A percentile compares a stretch with the other conserved stretches of the same genome.
Conservation (phyloP, 139 green algal species). For the Chlorella sp. region DNA sequence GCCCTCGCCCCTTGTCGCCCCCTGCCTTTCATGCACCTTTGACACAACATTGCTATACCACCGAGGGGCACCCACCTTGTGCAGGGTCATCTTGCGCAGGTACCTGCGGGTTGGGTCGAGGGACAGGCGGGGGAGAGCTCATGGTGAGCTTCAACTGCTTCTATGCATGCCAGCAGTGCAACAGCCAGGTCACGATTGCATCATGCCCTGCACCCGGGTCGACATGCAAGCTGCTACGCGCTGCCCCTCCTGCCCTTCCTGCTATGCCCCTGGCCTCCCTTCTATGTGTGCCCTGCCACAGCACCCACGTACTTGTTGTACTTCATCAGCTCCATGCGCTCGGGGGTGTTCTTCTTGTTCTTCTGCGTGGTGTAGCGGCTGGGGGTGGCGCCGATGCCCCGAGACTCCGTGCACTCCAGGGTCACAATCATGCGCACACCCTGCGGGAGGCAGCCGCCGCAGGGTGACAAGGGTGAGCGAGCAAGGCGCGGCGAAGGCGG, state of each 20-base stretch:
- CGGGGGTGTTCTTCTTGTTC: slow-evolving; percentile 87
- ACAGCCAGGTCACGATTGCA: no score
- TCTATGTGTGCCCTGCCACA: no score
- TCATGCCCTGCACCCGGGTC: no score
- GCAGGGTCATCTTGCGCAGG: not conserved
- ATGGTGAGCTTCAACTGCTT: no score
- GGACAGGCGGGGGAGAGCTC: no score
- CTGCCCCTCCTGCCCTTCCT: no score
- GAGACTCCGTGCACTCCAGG: slow-evolving; percentile 94
- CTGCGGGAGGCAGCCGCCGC: slow-evolving; percentile 58
- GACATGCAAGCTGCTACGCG: no score
- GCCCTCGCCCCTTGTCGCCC: no score
- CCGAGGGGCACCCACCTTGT: not conserved
- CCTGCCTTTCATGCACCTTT: no score
- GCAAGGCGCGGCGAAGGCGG: not conserved
- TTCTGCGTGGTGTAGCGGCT: slow-evolving; percentile 90
- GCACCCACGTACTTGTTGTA: slow-evolving; percentile 79
- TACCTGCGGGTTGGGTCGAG: not conserved
- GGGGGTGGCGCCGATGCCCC: slow-evolving; percentile 60
- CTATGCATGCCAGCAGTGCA: no score
- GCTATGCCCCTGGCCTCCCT: no score
- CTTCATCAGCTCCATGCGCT: slow-evolving; percentile 91
- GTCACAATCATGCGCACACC: slow-evolving; percentile 89
- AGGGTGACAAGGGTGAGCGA: not conserved
- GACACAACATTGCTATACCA: no score